Conservation (phyloP, 257 asterid genomes). For the Fraxinus anomala region DNA sequence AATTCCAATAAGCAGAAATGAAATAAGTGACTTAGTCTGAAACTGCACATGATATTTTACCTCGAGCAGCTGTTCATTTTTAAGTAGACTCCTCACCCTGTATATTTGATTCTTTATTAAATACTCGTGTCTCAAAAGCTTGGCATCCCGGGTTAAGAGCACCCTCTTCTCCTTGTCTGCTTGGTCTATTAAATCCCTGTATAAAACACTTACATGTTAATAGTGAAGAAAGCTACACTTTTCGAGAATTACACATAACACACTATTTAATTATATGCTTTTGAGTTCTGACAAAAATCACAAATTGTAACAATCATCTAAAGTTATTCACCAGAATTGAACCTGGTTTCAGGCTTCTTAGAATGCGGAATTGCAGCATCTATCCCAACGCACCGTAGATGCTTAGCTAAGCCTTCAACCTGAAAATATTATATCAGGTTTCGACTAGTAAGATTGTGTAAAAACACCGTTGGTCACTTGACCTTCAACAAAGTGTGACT, state of each 20-base stretch:
- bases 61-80: conserved; percentile 86
- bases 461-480: not conserved
- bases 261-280: not conserved
- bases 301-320: conserved; percentile 1
- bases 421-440: conserved; percentile 30
- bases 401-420: conserved; percentile 97
- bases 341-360: conserved; percentile 86
- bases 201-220: conserved; percentile 6
- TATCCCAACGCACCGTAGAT: conserved; percentile 90
- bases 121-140: conserved; percentile 78
- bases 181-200: conserved; percentile 82
- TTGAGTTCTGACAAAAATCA: not conserved
- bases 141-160: conserved; percentile 84
- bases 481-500: not conserved
- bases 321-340: conserved; percentile 24
- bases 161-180: conserved; percentile 80
- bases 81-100: conserved; percentile 69
- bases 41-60: conserved; percentile 36
- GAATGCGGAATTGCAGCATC: conserved; percentile 87
- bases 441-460: not conserved
- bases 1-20: not conserved
- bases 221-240: conserved; percentile 3
- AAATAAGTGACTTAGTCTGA: not conserved
- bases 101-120: conserved; percentile 76
- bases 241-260: not conserved